phyloP scores from a whole-genome alignment of 179 eudicot species.

The Carnegiea gigantea region DNA sequence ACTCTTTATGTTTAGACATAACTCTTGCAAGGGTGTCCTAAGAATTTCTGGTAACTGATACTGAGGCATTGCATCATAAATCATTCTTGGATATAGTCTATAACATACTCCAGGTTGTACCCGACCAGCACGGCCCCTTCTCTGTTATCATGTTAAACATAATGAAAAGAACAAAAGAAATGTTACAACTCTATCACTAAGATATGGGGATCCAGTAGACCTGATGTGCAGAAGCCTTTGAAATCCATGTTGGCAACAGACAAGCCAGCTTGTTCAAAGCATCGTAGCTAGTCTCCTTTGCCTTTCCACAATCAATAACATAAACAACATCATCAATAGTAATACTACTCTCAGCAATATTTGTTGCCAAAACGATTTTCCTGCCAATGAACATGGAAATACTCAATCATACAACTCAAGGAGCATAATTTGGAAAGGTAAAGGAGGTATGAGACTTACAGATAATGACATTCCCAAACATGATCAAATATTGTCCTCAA shows the following conservation, averaged over 20 bases:
- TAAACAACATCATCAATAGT: slow-evolving; percentile 97
- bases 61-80: slow-evolving; percentile 86
- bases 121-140: slow-evolving; percentile 99
- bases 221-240: slow-evolving; percentile 99
- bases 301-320: slow-evolving; percentile 96
- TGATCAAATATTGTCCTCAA: not conserved
- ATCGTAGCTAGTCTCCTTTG: slow-evolving; percentile 98
- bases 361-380: slow-evolving; percentile 93
- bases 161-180: slow-evolving; percentile 12
- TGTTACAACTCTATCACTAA: not conserved
- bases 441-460: not conserved
- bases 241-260: slow-evolving; percentile 97
- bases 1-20: slow-evolving; percentile 86
- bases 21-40: slow-evolving; percentile 92
- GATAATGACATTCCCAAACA: not conserved
- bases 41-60: slow-evolving; percentile 98
- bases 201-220: slow-evolving; percentile 32
- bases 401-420: slow-evolving; percentile 10
- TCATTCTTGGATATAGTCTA: slow-evolving; percentile 76
- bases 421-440: not conserved
- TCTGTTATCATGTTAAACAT: slow-evolving; percentile 43
- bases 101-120: slow-evolving; percentile 96
- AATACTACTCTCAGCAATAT: slow-evolving; percentile 96
- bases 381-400: slow-evolving; percentile 36
- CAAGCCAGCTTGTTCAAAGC: slow-evolving; percentile 98